phyloP scores from a whole-genome alignment of 257 asterid species.

The Mentha longifolia region DNA sequence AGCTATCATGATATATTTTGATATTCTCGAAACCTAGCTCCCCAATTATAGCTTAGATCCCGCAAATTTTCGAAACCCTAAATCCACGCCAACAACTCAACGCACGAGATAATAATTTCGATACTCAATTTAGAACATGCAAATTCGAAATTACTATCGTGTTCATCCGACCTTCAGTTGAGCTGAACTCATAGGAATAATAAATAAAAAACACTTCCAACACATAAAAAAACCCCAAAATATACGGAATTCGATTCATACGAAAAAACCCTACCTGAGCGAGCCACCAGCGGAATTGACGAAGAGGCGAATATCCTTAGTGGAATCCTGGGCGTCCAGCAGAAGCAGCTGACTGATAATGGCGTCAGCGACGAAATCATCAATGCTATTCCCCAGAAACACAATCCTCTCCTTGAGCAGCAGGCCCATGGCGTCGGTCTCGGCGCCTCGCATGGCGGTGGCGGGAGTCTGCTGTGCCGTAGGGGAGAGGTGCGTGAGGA shows the following conservation, averaged over 20 bases:
- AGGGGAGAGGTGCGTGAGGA: constrained; percentile 43
- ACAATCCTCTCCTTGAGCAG: constrained; percentile 90
- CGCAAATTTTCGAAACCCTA: constrained; percentile 6
- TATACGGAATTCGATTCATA: constrained; percentile 15
- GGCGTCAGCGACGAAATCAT: constrained; percentile 88
- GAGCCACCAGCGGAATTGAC: constrained; percentile 95
- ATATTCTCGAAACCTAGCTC: constrained; percentile 5
- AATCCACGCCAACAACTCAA: neutral
- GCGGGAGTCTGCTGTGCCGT: constrained; percentile 62
- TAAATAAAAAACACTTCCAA: neutral
- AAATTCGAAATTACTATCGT: neutral
- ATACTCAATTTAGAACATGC: constrained; percentile 15
- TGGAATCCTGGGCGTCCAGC: constrained; percentile 86
- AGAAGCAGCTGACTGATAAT: constrained; percentile 83
- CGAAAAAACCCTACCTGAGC: constrained; percentile 56
- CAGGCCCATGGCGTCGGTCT: constrained; percentile 80
- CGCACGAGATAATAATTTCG: neutral
- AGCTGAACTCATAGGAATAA: neutral
- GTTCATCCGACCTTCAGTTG: neutral
- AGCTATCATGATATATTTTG: neutral
- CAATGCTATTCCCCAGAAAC: constrained; percentile 73
- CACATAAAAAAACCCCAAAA: constrained; percentile 16
- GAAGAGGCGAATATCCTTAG: constrained; percentile 84
- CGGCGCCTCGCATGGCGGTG: constrained; percentile 73
- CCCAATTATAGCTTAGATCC: constrained; percentile 14